phyloP scores from a whole-genome alignment of 768 basidiomycete genomes.

The Pseudohyphozyma bogoriensis region DNA sequence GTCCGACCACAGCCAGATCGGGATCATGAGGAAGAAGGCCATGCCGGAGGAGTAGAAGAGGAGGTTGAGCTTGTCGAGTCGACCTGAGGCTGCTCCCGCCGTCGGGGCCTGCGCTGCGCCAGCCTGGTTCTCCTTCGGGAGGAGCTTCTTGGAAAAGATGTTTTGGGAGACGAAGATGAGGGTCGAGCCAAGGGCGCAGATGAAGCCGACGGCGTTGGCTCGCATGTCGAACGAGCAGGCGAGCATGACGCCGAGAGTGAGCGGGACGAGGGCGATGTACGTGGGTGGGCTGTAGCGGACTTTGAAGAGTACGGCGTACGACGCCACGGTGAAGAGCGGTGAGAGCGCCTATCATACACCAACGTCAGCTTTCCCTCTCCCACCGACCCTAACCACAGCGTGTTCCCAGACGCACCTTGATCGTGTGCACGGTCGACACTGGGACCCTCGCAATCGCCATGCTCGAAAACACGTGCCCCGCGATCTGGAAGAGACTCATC shows the following conservation, averaged over 20 bases:
- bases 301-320: slow-evolving; percentile 84
- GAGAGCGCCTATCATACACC: slow-evolving; percentile 65
- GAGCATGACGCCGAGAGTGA: slow-evolving; percentile 94
- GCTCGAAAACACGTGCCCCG: slow-evolving; percentile 93
- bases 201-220: slow-evolving; percentile 74
- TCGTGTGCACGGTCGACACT: slow-evolving; percentile 96
- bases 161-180: slow-evolving; percentile 95
- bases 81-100: slow-evolving; percentile 34
- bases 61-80: slow-evolving; percentile 93
- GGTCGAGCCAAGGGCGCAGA: slow-evolving; percentile 94
- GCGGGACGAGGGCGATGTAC: slow-evolving; percentile 79
- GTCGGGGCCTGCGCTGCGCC: slow-evolving; percentile 40
- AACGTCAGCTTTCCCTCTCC: no score
- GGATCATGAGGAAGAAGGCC: slow-evolving; percentile 93
- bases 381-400: not conserved
- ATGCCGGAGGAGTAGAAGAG: slow-evolving; percentile 86
- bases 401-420: slow-evolving; percentile 59
- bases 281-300: slow-evolving; percentile 88
- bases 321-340: slow-evolving; percentile 90
- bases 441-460: slow-evolving; percentile 93
- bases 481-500: slow-evolving; percentile 97
- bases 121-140: slow-evolving; percentile 50
- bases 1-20: slow-evolving; percentile 87
- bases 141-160: slow-evolving; percentile 98
- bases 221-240: slow-evolving; percentile 90